These are phyloP conservation scores for Gossypium rotundifolium DNA, from an alignment of 345 rosid genomes.

Conservation along the genomic window DNA sequence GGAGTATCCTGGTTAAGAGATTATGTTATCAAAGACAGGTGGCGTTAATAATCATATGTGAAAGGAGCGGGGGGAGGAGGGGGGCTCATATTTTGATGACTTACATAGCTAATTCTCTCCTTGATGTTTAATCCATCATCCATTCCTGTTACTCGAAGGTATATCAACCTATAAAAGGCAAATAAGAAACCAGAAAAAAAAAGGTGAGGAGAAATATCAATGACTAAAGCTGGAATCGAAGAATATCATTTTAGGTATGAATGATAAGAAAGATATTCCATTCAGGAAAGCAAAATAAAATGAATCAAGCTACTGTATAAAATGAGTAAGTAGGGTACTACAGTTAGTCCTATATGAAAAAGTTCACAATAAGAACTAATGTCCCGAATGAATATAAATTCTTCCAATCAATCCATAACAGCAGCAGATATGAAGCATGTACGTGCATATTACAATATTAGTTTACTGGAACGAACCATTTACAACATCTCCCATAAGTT, in stretches of 20 bases:
- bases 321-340: background rate
- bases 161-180: conserved; percentile 56
- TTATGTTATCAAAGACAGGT: background rate
- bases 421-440: background rate
- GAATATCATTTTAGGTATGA: background rate
- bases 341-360: background rate
- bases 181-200: conserved; percentile 7
- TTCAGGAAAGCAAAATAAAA: background rate
- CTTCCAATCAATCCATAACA: background rate
- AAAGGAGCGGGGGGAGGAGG: background rate
- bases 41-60: background rate
- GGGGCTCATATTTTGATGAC: conserved; percentile 15
- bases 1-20: background rate
- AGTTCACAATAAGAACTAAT: conserved; percentile 5
- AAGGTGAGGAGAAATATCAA: background rate
- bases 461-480: background rate
- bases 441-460: background rate
- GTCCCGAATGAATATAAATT: background rate
- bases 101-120: conserved; percentile 83
- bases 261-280: background rate
- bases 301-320: background rate
- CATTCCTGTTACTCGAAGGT: conserved; percentile 94
- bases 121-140: conserved; percentile 76
- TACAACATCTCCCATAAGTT: background rate
- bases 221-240: background rate